phyloP scores from a whole-genome alignment of 148 eudicot genomes.

The Heliamphora exappendiculata region DNA sequence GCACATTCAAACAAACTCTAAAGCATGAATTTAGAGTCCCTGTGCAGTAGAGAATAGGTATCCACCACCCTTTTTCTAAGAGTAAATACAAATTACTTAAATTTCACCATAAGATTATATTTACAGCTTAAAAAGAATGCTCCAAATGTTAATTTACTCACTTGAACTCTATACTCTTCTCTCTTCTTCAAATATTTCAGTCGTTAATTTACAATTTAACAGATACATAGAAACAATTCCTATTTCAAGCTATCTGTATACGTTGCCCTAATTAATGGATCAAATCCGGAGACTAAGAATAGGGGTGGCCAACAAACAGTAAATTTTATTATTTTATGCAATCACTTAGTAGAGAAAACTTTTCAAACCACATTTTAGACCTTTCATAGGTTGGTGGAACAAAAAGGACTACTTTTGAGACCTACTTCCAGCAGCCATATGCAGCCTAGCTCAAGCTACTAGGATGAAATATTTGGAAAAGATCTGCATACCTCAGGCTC shows the following conservation, averaged over 20 bases:
- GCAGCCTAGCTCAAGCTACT: not conserved
- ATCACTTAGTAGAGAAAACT: not conserved
- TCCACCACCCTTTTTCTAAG: not conserved
- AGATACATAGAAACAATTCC: not conserved
- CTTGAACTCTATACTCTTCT: not conserved
- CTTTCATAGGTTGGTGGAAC: not conserved
- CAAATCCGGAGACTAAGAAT: not conserved
- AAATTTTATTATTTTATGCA: not conserved
- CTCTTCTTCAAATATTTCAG: not conserved
- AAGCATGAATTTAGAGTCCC: not conserved
- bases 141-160: not conserved
- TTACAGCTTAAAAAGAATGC: not conserved
- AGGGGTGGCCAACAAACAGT: not conserved
- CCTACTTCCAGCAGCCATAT: not conserved
- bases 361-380: not conserved
- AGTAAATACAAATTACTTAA: not conserved
- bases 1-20: not conserved
- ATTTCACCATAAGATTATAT: not conserved
- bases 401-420: not conserved
- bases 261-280: too few species aligned
- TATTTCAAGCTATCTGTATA: not conserved
- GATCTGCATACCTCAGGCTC: conserved; percentile 68
- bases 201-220: not conserved
- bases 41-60: not conserved
- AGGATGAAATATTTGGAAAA: conserved; percentile 1